Evolutionary conservation across 305 asterid genomes (phyloP).

Genomic region (Stenogyne calaminthoides): DNA sequence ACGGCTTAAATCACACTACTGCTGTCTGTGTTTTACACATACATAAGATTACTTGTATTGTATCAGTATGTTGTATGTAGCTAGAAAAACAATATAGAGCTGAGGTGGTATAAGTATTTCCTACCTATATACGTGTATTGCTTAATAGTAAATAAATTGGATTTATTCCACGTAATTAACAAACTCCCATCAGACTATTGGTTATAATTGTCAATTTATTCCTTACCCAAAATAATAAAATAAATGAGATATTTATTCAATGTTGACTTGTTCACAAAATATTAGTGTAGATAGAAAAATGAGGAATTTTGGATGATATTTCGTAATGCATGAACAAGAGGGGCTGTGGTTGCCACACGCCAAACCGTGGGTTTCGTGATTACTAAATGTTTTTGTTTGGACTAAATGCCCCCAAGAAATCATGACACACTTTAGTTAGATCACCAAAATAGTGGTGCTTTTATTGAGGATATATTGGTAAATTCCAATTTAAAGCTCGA

Average conservation of each 20-base stretch:
- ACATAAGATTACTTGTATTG: neutral
- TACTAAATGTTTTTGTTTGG: neutral
- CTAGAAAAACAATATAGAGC: neutral
- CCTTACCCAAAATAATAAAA: neutral
- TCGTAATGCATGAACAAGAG: neutral
- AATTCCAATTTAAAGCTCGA: too few species aligned
- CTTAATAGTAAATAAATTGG: neutral
- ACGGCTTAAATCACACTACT: neutral
- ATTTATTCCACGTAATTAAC: neutral
- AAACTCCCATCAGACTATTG: neutral
- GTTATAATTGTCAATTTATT: neutral
- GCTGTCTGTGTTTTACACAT: neutral
- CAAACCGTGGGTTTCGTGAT: neutral
- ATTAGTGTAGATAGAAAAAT: neutral
- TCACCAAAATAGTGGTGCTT: too few species aligned
- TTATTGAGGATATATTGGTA: too few species aligned
- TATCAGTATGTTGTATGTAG: neutral
- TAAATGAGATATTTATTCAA: neutral
- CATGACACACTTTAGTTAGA: neutral
- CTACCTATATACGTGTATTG: neutral
- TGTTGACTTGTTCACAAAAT: neutral
- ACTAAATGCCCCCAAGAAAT: neutral
- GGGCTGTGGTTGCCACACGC: constrained; percentile 12
- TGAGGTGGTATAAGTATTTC: neutral
- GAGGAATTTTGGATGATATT: neutral